Evolutionary conservation across 2,329 filamentous ascomycete genomes (phyloP).

Genomic region (Cryphonectria carpinicola): DNA sequence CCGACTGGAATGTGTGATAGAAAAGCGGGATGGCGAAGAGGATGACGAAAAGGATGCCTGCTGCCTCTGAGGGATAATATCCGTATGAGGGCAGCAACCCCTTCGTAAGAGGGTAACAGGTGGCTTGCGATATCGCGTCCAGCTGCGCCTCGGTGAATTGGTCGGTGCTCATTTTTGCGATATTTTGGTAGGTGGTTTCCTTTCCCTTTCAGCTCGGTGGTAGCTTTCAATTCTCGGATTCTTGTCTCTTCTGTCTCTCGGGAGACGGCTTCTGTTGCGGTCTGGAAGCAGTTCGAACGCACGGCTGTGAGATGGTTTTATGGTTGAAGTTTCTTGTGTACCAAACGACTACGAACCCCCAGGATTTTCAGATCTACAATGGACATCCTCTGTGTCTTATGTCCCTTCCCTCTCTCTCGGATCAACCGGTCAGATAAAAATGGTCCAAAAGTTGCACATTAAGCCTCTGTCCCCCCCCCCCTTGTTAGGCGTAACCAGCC

Average conservation of each 20-base stretch:
- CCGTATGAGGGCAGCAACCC: constrained; percentile 29
- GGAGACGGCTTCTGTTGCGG: not conserved
- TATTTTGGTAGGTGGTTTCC: not conserved
- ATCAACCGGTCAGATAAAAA: not conserved
- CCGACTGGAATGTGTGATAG: constrained; percentile 32
- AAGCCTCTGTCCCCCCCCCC: not conserved
- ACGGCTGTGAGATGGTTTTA: not conserved
- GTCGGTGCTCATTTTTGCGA: not conserved
- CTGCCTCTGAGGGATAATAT: constrained; percentile 35
- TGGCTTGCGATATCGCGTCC: not conserved
- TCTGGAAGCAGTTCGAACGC: not conserved
- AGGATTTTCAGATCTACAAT: not conserved
- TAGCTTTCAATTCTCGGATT: not conserved
- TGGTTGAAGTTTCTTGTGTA: not conserved
- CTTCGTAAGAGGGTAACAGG: constrained; percentile 15
- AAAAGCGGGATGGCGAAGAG: constrained; percentile 34
- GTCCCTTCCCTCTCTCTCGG: not conserved
- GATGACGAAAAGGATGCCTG: constrained; percentile 33
- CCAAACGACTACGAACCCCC: not conserved
- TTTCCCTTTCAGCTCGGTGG: too few relatives aligned
- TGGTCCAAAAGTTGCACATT: not conserved
- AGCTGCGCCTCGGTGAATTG: not conserved
- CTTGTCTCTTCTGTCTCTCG: not conserved
- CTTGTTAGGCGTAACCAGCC: not conserved
- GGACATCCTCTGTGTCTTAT: not conserved